Conservation (phyloP, 305 asterid species). For the Fraxinus nigra region DNA sequence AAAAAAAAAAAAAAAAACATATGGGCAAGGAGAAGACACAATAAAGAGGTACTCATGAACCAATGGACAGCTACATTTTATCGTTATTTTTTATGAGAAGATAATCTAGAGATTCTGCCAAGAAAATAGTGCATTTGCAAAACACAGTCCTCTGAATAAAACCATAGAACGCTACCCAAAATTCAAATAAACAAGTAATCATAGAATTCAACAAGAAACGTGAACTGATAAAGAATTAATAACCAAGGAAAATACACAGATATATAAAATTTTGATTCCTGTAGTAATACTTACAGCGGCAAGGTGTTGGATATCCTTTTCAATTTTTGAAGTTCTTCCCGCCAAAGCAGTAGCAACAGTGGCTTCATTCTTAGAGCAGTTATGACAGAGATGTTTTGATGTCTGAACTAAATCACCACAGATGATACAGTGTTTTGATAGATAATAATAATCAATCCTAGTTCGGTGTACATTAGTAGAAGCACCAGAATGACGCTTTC, state of each 20-base stretch:
- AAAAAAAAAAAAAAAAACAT: not conserved
- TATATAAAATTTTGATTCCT: constrained; percentile 1
- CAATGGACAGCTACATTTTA: not conserved
- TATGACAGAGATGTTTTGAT: constrained; percentile 54
- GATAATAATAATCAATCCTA: constrained; percentile 80
- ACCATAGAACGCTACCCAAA: not conserved
- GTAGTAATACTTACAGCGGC: constrained; percentile 69
- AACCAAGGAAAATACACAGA: not conserved
- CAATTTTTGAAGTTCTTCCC: constrained; percentile 78
- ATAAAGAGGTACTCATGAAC: not conserved
- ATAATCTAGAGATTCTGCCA: not conserved
- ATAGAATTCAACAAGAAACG: not conserved
- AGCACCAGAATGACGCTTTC: constrained; percentile 45
- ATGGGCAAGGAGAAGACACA: not conserved
- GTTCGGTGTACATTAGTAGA: constrained; percentile 50
- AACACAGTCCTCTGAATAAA: not conserved
- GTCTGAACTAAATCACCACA: constrained; percentile 83
- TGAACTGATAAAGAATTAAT: not conserved
- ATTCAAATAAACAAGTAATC: not conserved
- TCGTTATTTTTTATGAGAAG: not conserved
- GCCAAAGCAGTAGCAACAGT: constrained; percentile 61
- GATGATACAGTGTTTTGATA: constrained; percentile 76
- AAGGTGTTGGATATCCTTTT: constrained; percentile 79
- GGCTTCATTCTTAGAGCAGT: constrained; percentile 67
- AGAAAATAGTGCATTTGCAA: not conserved